These are phyloP conservation scores for Monosporascus sp. DNA, from an alignment of 2,329 filamentous ascomycete genomes.

Conservation along the genomic window DNA sequence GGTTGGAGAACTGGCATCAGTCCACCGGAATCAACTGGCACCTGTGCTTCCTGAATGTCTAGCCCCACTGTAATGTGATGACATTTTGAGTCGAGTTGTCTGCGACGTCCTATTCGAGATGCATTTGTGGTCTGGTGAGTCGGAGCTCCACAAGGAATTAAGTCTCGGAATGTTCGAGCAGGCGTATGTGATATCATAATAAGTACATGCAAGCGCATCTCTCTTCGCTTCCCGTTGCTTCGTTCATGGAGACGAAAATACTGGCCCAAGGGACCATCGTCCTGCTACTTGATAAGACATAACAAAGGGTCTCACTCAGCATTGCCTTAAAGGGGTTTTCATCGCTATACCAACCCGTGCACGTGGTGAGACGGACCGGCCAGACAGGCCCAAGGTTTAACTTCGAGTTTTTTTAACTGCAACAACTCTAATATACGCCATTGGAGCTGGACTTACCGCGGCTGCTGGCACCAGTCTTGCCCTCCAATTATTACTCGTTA, in stretches of 20 bases:
- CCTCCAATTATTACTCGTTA: too few species aligned
- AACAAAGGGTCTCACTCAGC: conserved; percentile 8
- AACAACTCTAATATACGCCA: too few species aligned
- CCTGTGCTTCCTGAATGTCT: not conserved
- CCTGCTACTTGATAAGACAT: conserved; percentile 26
- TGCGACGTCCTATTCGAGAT: not conserved
- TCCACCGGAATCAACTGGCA: conserved; percentile 15
- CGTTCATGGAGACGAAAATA: conserved; percentile 26
- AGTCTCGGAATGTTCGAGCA: not conserved
- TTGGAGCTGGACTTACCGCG: too few species aligned
- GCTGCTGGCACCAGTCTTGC: too few species aligned
- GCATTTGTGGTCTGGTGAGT: not conserved
- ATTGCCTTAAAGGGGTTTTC: not conserved
- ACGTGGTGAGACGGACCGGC: too few species aligned
- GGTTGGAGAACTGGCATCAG: conserved; percentile 15
- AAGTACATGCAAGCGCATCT: conserved; percentile 22
- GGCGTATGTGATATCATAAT: conserved; percentile 18
- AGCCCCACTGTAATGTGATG: not conserved
- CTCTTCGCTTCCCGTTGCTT: conserved; percentile 13
- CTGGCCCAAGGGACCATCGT: conserved; percentile 23
- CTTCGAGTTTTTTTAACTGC: too few species aligned
- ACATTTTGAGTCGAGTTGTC: not conserved
- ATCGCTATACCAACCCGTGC: conserved; percentile 1
- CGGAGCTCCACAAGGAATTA: not conserved
- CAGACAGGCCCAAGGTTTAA: too few species aligned